A percentile compares a stretch with the other conserved stretches of the same genome.
These are phyloP conservation scores for Hirsutella rhossiliensis DNA, from an alignment of 2,329 filamentous ascomycete genomes.

Conservation along the genomic window DNA sequence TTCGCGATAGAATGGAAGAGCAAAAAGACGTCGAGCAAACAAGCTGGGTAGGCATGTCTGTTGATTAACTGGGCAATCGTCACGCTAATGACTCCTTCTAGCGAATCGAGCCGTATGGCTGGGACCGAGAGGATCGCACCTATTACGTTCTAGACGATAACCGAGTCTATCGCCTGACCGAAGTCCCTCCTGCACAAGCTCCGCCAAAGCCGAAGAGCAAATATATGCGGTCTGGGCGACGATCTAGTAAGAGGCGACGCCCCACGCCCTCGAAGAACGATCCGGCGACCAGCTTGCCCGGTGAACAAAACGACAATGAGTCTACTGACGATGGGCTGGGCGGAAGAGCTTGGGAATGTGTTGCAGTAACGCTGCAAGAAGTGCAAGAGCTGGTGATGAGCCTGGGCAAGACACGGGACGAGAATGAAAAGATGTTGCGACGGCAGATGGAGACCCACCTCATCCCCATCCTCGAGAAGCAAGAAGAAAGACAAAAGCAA, in stretches of 20 bases:
- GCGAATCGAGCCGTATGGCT: constrained; percentile 75
- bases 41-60: constrained; percentile 53
- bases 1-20: constrained; percentile 78
- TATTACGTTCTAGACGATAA: constrained; percentile 94
- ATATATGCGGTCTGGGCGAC: constrained; percentile 33
- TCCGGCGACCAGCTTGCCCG: constrained; percentile 16
- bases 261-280: constrained; percentile 24
- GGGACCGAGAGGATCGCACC: constrained; percentile 74
- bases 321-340: constrained; percentile 47
- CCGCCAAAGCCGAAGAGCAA: constrained; percentile 55
- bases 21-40: constrained; percentile 71
- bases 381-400: constrained; percentile 59
- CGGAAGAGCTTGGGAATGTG: constrained; percentile 78
- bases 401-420: constrained; percentile 65
- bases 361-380: constrained; percentile 72
- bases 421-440: constrained; percentile 71
- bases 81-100: constrained; percentile 17
- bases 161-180: constrained; percentile 78
- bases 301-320: constrained; percentile 19
- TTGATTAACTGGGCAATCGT: background rate
- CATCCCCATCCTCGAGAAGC: constrained; percentile 71
- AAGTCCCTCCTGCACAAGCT: constrained; percentile 48
- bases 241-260: constrained; percentile 63
- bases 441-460: constrained; percentile 65
- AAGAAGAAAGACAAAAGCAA: constrained; percentile 61